Evolutionary conservation across 2,329 filamentous ascomycete genomes (phyloP).

Genomic region (Diplodia seriata): DNA sequence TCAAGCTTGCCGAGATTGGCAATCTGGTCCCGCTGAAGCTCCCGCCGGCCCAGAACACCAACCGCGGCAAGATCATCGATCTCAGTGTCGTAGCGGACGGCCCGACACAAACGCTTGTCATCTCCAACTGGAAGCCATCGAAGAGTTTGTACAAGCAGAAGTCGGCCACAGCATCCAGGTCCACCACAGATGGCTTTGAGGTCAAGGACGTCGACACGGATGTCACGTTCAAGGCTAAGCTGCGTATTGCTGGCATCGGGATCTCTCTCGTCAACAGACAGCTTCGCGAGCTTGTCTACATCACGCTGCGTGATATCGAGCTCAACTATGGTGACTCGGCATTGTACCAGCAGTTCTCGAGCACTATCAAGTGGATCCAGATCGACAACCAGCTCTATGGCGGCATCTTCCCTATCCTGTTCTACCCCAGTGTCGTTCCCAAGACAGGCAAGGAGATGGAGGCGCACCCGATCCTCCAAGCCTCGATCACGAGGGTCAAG

Average conservation of each 20-base stretch:
- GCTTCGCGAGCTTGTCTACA: slow-evolving; percentile 87
- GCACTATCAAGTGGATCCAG: slow-evolving; percentile 98
- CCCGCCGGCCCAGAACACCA: slow-evolving; percentile 66
- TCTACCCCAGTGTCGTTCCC: slow-evolving; percentile 96
- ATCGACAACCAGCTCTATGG: slow-evolving; percentile 99
- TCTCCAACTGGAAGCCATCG: slow-evolving; percentile 91
- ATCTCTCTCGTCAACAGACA: slow-evolving; percentile 93
- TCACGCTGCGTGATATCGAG: slow-evolving; percentile 90
- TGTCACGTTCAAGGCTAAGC: slow-evolving; percentile 85
- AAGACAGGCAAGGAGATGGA: slow-evolving; percentile 97
- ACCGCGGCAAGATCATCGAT: slow-evolving; percentile 85
- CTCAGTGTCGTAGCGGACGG: slow-evolving; percentile 95
- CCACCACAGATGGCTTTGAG: slow-evolving; percentile 78
- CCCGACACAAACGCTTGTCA: slow-evolving; percentile 89
- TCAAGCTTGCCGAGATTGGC: slow-evolving; percentile 95
- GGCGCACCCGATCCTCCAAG: slow-evolving; percentile 91
- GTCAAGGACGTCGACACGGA: slow-evolving; percentile 90
- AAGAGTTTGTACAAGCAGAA: slow-evolving; percentile 88
- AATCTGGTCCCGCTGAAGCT: slow-evolving; percentile 96
- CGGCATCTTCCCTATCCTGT: slow-evolving; percentile 94
- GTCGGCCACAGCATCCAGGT: slow-evolving; percentile 61
- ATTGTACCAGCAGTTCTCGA: slow-evolving; percentile 87
- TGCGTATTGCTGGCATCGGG: slow-evolving; percentile 88
- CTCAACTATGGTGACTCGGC: slow-evolving; percentile 92
- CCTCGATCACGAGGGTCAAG: slow-evolving; percentile 91